Percentiles rank a stretch among this genome's conserved stretches.
phyloP scores from a whole-genome alignment of 78 protist genomes.

The Emiliania huxleyi region DNA sequence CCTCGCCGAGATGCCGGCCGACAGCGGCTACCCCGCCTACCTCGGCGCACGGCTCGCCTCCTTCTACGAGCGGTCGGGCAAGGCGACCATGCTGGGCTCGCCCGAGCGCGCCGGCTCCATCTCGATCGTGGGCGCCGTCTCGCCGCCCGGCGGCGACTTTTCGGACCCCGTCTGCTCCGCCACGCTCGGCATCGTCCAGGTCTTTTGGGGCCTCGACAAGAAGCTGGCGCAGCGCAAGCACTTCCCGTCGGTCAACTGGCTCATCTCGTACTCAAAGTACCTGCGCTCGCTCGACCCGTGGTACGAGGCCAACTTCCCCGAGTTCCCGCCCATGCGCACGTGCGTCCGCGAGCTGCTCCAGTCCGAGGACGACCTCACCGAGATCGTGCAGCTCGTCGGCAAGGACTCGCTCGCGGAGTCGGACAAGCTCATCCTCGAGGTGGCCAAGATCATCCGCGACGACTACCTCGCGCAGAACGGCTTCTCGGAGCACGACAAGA shows the following conservation, averaged over 20 bases:
- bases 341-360: slow-evolving; percentile 85
- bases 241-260: slow-evolving; percentile 99
- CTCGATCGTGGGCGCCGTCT: slow-evolving; percentile 99
- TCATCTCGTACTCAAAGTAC: slow-evolving; percentile 81
- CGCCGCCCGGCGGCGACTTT: slow-evolving; percentile 99
- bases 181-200: slow-evolving; percentile 99
- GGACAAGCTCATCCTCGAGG: slow-evolving; percentile 84
- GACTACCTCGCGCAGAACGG: slow-evolving; percentile 96
- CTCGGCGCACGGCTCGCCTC: slow-evolving; percentile 98
- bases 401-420: slow-evolving; percentile 98
- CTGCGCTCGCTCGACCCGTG: slow-evolving; percentile 77
- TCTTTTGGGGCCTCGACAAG: slow-evolving; percentile 99
- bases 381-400: slow-evolving; percentile 99
- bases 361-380: slow-evolving; percentile 94
- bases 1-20: slow-evolving; percentile 99
- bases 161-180: slow-evolving; percentile 99
- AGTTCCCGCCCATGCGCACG: slow-evolving; percentile 60
- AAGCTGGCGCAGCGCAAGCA: slow-evolving; percentile 99
- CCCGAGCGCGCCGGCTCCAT: slow-evolving; percentile 97
- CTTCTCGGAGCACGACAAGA: slow-evolving; percentile 87
- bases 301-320: slow-evolving; percentile 84
- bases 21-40: slow-evolving; percentile 99
- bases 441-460: slow-evolving; percentile 95
- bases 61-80: slow-evolving; percentile 99
- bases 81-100: slow-evolving; percentile 86